A percentile compares a stretch with the other conserved stretches of the same genome.
Evolutionary conservation across 2,329 filamentous ascomycete genomes (phyloP).

Genomic region (Cladosporium oxysporum): DNA sequence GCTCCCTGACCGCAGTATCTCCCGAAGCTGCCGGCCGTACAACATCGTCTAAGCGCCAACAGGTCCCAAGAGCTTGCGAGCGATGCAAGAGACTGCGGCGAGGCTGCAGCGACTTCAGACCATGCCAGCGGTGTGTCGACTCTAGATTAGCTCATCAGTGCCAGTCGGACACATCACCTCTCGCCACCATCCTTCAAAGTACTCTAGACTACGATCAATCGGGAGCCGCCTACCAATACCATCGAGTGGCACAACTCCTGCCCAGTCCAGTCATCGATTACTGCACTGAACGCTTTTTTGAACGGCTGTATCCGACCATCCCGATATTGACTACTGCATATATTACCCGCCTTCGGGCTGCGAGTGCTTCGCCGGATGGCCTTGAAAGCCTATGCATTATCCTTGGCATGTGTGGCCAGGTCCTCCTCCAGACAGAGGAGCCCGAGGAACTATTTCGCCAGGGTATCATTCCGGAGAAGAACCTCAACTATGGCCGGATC

Average conservation of each 20-base stretch:
- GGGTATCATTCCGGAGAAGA: slow-evolving; percentile 13
- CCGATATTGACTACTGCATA: slow-evolving; percentile 15
- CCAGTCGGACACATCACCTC: background rate
- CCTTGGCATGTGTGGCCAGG: slow-evolving; percentile 14
- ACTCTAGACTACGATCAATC: background rate
- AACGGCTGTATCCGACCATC: slow-evolving; percentile 10
- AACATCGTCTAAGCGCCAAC: background rate
- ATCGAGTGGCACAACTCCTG: background rate
- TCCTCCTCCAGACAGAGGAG: slow-evolving; percentile 12
- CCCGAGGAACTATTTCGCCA: slow-evolving; percentile 4
- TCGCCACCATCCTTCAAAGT: background rate
- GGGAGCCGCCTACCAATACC: background rate
- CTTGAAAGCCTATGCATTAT: slow-evolving; percentile 7
- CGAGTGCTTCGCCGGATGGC: slow-evolving; percentile 1
- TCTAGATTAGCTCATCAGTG: slow-evolving; percentile 1
- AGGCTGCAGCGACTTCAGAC: slow-evolving; percentile 17
- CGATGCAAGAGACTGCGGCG: slow-evolving; percentile 16
- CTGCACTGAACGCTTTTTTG: slow-evolving; percentile 15
- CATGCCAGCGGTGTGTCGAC: slow-evolving; percentile 11
- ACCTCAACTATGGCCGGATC: background rate
- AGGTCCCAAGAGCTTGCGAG: slow-evolving; percentile 15
- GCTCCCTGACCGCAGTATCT: background rate
- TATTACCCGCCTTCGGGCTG: background rate
- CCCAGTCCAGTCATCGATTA: slow-evolving; percentile 7
- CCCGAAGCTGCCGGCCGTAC: background rate